A percentile compares a stretch with the other conserved stretches of the same genome.
Evolutionary conservation across 345 rosid genomes (phyloP).

Genomic region (Eucalyptus marginata): DNA sequence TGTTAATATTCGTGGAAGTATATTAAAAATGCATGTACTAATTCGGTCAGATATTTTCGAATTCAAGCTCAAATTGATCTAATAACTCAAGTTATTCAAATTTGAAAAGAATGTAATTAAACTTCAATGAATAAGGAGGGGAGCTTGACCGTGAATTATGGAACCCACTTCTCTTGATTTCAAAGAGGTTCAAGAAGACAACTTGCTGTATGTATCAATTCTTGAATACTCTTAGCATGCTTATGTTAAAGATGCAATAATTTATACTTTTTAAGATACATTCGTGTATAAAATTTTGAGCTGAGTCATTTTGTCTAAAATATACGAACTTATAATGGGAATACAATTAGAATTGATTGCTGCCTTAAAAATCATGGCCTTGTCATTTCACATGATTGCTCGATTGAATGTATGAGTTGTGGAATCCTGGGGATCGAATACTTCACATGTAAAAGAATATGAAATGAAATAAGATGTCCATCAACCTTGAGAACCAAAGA

Average conservation of each 20-base stretch:
- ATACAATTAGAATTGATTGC: fast-evolving
- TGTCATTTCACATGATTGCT: no score
- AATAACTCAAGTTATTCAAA: no score
- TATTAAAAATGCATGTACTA: background rate
- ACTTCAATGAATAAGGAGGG: fast-evolving
- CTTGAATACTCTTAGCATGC: no score
- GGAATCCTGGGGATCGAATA: fast-evolving
- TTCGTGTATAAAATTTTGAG: background rate
- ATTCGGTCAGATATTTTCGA: no score
- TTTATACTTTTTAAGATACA: no score
- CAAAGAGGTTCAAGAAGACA: background rate
- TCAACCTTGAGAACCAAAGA: no score
- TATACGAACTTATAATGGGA: no score
- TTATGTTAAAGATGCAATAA: no score
- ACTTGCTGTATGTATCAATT: fast-evolving
- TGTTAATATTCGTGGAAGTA: no score
- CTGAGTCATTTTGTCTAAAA: fast-evolving
- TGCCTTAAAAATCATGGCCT: background rate
- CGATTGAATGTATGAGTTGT: background rate
- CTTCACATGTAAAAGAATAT: no score
- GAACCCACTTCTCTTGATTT: background rate
- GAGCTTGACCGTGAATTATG: background rate
- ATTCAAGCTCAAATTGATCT: background rate
- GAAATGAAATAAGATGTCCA: no score
- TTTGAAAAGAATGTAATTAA: background rate